Conservation (phyloP, 257 asterid genomes). For the Salvia miltiorrhiza region DNA sequence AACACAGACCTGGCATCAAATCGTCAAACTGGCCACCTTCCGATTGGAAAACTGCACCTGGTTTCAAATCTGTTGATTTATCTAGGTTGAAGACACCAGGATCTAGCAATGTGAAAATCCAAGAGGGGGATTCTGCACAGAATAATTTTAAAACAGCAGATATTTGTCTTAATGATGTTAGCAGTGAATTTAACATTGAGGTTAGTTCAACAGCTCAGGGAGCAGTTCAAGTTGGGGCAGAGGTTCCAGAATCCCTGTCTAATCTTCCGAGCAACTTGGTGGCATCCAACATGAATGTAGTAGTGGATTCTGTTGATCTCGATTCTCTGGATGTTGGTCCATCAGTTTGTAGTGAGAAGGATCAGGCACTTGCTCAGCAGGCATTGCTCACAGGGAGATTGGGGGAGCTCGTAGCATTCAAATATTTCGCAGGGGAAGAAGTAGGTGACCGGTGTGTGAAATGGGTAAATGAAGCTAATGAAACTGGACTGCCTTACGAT, state of each 20-base stretch:
- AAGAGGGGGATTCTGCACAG: constrained; percentile 24
- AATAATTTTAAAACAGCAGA: constrained; percentile 15
- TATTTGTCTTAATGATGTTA: constrained; percentile 27
- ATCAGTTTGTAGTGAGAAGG: constrained; percentile 34
- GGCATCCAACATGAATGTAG: constrained; percentile 23
- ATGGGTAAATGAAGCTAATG: constrained; percentile 81
- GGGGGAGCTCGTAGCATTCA: constrained; percentile 78
- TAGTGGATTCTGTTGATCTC: constrained; percentile 29
- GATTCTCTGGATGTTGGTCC: constrained; percentile 24
- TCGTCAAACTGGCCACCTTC: constrained; percentile 73
- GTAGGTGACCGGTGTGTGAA: constrained; percentile 42
- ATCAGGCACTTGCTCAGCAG: constrained; percentile 39
- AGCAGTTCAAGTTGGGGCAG: constrained; percentile 26
- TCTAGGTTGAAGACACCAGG: constrained; percentile 26
- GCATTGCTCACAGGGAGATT: constrained; percentile 70
- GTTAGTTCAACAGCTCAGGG: constrained; percentile 20
- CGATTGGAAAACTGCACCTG: constrained; percentile 75
- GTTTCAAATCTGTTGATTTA: constrained; percentile 30
- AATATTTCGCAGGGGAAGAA: constrained; percentile 46
- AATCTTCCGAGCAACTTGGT: constrained; percentile 21
- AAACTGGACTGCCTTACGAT: constrained; percentile 89
- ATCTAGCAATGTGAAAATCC: constrained; percentile 15
- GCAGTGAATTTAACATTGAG: constrained; percentile 26
- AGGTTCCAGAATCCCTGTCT: constrained; percentile 24
- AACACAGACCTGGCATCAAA: constrained; percentile 29